phyloP scores from a whole-genome alignment of 805 yeast genomes.

The Hagleromyces aurorensis region DNA sequence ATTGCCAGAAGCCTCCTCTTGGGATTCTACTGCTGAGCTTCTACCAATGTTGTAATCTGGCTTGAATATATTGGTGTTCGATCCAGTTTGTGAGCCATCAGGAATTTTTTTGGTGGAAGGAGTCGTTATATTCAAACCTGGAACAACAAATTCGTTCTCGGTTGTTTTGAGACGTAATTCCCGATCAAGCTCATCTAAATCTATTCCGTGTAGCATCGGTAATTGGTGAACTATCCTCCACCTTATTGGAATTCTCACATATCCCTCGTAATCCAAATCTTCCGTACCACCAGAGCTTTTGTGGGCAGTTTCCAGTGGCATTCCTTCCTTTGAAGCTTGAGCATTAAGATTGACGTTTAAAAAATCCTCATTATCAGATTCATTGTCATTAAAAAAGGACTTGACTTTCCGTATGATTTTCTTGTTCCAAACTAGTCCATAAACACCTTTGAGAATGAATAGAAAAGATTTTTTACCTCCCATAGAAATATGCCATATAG shows the following conservation, averaged over 20 bases:
- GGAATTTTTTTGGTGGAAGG: background rate
- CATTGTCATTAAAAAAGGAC: no score
- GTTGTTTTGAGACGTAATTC: conserved; percentile 13
- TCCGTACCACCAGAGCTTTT: no score
- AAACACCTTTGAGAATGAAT: conserved; percentile 13
- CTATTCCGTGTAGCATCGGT: conserved; percentile 29
- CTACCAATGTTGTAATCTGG: no score
- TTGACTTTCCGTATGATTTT: no score
- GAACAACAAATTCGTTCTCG: conserved; percentile 17
- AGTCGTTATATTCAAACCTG: conserved; percentile 19
- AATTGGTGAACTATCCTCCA: conserved; percentile 24
- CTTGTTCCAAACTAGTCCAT: no score
- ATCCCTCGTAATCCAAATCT: conserved; percentile 1
- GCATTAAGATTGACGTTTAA: conserved; percentile 1
- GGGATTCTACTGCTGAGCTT: no score
- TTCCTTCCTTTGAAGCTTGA: conserved; percentile 1
- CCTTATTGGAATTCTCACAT: conserved; percentile 15
- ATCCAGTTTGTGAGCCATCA: background rate
- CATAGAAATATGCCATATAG: conserved; percentile 22
- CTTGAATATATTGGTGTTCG: conserved; percentile 3
- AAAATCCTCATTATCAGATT: background rate
- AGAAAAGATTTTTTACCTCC: no score
- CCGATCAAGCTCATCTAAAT: conserved; percentile 28
- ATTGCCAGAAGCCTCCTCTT: no score
- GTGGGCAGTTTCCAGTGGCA: no score